A percentile compares a stretch with the other conserved stretches of the same genome.
These are phyloP conservation scores for Musa troglodytarum DNA, from an alignment of 176 grass and related monocot genomes.

Conservation along the genomic window DNA sequence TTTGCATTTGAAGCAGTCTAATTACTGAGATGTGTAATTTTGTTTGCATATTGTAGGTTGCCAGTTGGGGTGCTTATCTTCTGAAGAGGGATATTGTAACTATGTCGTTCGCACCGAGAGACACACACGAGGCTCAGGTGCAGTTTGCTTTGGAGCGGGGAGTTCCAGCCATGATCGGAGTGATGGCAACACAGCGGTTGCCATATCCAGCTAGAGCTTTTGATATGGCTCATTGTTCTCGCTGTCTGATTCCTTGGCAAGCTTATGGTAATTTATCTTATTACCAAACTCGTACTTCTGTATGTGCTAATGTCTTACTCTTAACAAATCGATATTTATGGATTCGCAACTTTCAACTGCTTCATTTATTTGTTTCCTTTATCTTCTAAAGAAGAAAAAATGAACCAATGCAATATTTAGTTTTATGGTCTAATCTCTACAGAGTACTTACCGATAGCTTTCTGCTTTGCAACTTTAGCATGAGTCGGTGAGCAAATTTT, in stretches of 20 bases:
- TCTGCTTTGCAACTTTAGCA: too few relatives aligned
- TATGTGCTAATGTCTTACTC: neutral
- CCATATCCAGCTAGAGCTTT: slow-evolving; percentile 19
- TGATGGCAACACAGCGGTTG: slow-evolving; percentile 8
- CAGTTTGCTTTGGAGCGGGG: slow-evolving; percentile 18
- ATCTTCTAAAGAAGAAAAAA: neutral
- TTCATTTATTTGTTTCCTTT: neutral
- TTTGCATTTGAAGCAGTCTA: neutral
- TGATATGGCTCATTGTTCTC: slow-evolving; percentile 19
- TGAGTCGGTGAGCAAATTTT: too few relatives aligned
- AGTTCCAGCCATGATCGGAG: slow-evolving; percentile 15
- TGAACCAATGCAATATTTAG: too few relatives aligned
- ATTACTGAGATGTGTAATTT: neutral
- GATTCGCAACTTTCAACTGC: neutral
- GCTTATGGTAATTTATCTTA: neutral
- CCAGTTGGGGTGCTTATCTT: slow-evolving; percentile 18
- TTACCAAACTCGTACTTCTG: neutral
- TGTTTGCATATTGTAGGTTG: slow-evolving; percentile 8
- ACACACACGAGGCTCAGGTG: slow-evolving; percentile 17
- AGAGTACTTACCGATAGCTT: too few relatives aligned
- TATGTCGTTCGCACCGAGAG: slow-evolving; percentile 18
- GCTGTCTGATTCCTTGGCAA: slow-evolving; percentile 14
- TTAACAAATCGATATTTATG: too few relatives aligned
- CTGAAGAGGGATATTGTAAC: slow-evolving; percentile 12
- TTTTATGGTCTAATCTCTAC: too few relatives aligned